These are phyloP conservation scores for Periconia digitata DNA, from an alignment of 2,329 filamentous ascomycete species.

Conservation along the genomic window DNA sequence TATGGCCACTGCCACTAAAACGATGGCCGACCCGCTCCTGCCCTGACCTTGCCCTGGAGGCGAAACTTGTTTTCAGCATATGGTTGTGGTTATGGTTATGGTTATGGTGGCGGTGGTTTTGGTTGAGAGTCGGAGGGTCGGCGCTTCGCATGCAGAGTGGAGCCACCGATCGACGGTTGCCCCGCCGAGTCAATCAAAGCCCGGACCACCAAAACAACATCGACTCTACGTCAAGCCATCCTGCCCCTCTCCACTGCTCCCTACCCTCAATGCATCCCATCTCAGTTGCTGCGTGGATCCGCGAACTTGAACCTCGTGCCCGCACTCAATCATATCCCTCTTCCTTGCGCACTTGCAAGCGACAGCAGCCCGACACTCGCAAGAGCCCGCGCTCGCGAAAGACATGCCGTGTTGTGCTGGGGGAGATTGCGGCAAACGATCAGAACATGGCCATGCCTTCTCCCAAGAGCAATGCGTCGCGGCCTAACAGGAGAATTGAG, in stretches of 20 bases:
- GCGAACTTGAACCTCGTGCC: constrained; percentile 13
- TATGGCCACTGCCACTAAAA: too few relatives aligned
- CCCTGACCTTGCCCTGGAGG: background rate
- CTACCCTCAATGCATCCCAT: constrained; percentile 11
- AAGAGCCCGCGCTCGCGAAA: constrained; percentile 10
- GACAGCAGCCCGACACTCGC: constrained; percentile 9
- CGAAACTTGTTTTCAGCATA: background rate
- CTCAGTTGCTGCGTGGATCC: constrained; percentile 12
- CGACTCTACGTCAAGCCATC: constrained; percentile 10
- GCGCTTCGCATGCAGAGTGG: constrained; percentile 9
- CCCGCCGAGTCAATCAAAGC: constrained; percentile 13
- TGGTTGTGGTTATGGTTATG: background rate
- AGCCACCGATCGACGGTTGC: constrained; percentile 11
- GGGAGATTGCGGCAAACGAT: constrained; percentile 15
- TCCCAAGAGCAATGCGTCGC: constrained; percentile 3
- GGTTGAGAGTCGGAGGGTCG: constrained; percentile 3
- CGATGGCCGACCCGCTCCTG: too few relatives aligned
- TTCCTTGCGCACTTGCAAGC: constrained; percentile 13
- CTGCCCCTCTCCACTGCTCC: constrained; percentile 13
- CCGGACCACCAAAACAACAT: constrained; percentile 13
- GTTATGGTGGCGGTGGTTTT: background rate
- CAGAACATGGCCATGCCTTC: constrained; percentile 8
- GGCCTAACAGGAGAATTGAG: constrained; percentile 8
- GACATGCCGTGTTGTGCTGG: constrained; percentile 13
- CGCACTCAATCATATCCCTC: constrained; percentile 8